A percentile compares a stretch with the other conserved stretches of the same genome.
Conservation (phyloP, 2,329 filamentous ascomycete species). For the Aspergillus melleus region DNA sequence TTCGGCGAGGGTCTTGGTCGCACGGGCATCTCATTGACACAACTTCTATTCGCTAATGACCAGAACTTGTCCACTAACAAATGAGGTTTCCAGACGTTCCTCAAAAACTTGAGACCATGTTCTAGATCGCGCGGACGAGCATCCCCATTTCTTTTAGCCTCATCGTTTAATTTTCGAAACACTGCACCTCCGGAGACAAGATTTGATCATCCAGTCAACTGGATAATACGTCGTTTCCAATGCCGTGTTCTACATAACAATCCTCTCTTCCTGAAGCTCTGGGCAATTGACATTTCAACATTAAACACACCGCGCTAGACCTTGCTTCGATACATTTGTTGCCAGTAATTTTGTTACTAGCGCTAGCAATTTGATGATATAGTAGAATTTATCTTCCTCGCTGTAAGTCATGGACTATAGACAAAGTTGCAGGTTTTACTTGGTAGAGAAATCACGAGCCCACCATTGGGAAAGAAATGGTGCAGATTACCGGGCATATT, state of each 20-base stretch:
- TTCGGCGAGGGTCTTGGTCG: neutral
- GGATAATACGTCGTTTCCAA: too few relatives aligned
- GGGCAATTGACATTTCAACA: neutral
- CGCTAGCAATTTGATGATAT: neutral
- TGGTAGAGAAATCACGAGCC: neutral
- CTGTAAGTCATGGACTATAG: neutral
- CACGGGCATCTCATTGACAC: slow-evolving; percentile 1
- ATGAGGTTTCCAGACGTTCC: neutral
- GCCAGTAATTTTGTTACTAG: too few relatives aligned
- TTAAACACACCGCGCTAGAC: neutral
- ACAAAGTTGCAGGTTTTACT: neutral
- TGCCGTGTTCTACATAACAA: neutral
- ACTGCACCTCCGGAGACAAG: neutral
- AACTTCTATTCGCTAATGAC: slow-evolving; percentile 1
- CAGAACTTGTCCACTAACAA: neutral
- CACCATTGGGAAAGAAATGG: neutral
- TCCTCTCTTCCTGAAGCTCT: neutral
- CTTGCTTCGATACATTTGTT: too few relatives aligned
- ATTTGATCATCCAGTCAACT: too few relatives aligned
- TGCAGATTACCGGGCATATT: neutral
- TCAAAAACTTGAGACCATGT: neutral
- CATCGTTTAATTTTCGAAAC: neutral
- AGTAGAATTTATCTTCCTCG: neutral
- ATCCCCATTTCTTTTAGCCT: neutral
- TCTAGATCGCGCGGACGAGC: neutral